Base-by-base conservation (phyloP, 2,329 filamentous ascomycete genomes). In the Aspergillus neoniger region DNA sequence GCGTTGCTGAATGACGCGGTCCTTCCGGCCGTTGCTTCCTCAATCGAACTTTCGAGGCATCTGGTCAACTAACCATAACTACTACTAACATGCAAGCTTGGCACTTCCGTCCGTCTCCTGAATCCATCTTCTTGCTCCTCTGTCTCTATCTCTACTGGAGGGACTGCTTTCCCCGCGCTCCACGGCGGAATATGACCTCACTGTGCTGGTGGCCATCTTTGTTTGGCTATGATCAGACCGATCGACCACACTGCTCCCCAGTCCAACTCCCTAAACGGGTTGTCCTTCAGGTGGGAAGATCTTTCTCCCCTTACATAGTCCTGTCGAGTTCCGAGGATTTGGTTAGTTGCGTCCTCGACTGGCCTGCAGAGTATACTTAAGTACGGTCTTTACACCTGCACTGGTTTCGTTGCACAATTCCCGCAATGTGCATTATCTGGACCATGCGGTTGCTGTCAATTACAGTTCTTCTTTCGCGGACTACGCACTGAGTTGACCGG, bases 201-300 rank as follows among this genome's bases (percentile, higher is more conserved):
- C 44, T 36, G 41, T 25, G 19, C 36, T 28, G 57, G 4, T 50
- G 47, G 15, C n/a, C 25, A 25, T 39, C 41, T 21, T 43, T 17
- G 23, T 25, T 39, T 21, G 19, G 36, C 7, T 21, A 39, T 23
- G 51, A 54, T 39, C 36, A 30, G 36, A 43, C 10, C 52, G 52
- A 55, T 55, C 52, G 36, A 21, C 21, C 41, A 38, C 5, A 39
- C 36, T 55, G 55, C 83, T 72, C 51, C 86, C 86, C 86, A 88
- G 7, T 32, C 10, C 32, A 36, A 36, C 32, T 36, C 10, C 25
- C 25, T n/a, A 23, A 28, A 30, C 25, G 4, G 15, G n/a, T 15
- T n/a, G 9, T 4, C 25, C 47, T 15, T 50, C 23, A 2, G 32
- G 32, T 36, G 32, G 30, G 32, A 10, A 30, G 47, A 30, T 50